A percentile compares a stretch with the other conserved stretches of the same genome.
Conservation (phyloP, 441 rosid genomes). For the Metrosideros polymorpha region DNA sequence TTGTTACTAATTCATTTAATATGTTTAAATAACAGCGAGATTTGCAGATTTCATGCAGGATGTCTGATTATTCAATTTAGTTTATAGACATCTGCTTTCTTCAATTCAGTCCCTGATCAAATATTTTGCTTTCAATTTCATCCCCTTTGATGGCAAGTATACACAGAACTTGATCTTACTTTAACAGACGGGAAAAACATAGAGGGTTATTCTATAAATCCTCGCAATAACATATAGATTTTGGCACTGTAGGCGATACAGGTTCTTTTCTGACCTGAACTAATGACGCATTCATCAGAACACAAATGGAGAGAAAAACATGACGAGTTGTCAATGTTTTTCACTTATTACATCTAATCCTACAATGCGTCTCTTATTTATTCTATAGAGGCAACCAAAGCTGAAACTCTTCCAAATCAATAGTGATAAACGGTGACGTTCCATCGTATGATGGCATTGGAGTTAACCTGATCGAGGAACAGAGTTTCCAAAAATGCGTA, state of each 20-base stretch:
- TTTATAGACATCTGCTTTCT: not conserved
- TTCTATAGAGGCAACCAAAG: too few species aligned
- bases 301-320: not conserved
- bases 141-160: not conserved
- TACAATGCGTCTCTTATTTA: too few species aligned
- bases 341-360: too few species aligned
- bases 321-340: not conserved
- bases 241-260: not conserved
- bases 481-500: not conserved
- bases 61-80: not conserved
- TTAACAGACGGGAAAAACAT: not conserved
- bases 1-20: not conserved
- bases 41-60: not conserved
- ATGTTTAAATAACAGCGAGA: not conserved
- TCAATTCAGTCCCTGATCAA: not conserved
- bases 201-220: not conserved
- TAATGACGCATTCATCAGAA: not conserved
- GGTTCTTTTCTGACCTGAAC: not conserved
- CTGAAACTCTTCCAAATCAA: not conserved
- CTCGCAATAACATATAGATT: not conserved
- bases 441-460: not conserved
- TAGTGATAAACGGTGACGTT: conserved; percentile 10
- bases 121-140: not conserved
- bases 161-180: not conserved
- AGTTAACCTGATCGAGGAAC: not conserved